A percentile compares a stretch with the other conserved stretches of the same genome.
Conservation (phyloP, 352 stramenopile species). For the Discostella stelligera region DNA sequence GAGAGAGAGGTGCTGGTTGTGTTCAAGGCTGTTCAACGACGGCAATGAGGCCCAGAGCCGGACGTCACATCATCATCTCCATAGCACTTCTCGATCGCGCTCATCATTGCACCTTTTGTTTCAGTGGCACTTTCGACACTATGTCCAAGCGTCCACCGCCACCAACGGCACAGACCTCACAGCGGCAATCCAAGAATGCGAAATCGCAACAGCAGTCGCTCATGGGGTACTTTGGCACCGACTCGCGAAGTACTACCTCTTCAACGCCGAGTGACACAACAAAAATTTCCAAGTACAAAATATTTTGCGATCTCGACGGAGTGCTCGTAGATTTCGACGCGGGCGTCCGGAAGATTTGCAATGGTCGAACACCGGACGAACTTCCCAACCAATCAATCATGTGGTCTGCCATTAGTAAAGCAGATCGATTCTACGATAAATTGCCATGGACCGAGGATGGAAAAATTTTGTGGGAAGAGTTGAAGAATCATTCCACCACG, state of each 20-base stretch:
- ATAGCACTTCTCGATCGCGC: not conserved
- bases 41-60: not conserved
- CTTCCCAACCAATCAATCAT: slow-evolving; percentile 46
- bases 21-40: too few relatives aligned
- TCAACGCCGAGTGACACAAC: slow-evolving; percentile 1
- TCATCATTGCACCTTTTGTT: not conserved
- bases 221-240: slow-evolving; percentile 22
- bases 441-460: slow-evolving; percentile 72
- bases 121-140: not conserved
- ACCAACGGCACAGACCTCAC: not conserved
- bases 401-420: slow-evolving; percentile 59
- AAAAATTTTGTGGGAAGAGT: slow-evolving; percentile 60
- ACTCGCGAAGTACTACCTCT: not conserved
- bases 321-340: slow-evolving; percentile 75
- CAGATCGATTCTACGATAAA: slow-evolving; percentile 59
- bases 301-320: slow-evolving; percentile 80
- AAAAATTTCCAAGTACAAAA: slow-evolving; percentile 38
- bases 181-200: slow-evolving; percentile 4
- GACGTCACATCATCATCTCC: not conserved
- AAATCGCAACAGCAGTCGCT: slow-evolving; percentile 26
- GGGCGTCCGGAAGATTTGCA: slow-evolving; percentile 54
- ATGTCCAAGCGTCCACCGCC: slow-evolving; percentile 9
- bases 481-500: slow-evolving; percentile 35
- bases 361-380: slow-evolving; percentile 43
- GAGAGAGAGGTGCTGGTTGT: too few relatives aligned